Conservation (phyloP, 2,329 filamentous ascomycete species). For the Apiospora hydei region DNA sequence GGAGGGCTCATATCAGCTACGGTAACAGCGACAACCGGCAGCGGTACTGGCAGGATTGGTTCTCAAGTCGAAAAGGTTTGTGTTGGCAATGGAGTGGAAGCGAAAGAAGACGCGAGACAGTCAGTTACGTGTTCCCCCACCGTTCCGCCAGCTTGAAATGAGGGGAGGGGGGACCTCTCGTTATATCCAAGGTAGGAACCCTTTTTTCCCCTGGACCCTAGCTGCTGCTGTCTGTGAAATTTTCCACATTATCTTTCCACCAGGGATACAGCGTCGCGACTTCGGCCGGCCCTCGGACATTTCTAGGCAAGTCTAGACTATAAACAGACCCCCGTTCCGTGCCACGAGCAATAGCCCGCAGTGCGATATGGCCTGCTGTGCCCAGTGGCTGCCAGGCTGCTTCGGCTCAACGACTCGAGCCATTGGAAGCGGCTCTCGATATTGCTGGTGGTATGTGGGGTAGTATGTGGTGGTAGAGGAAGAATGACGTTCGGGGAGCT, state of each 20-base stretch:
- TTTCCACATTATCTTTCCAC: slow-evolving; percentile 21
- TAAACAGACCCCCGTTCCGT: not conserved
- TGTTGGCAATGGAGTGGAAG: not conserved
- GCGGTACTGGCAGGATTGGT: not conserved
- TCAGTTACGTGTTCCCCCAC: slow-evolving; percentile 17
- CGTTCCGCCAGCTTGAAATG: slow-evolving; percentile 5
- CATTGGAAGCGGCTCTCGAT: slow-evolving; percentile 15
- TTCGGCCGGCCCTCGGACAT: slow-evolving; percentile 22
- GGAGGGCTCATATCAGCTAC: slow-evolving; percentile 27
- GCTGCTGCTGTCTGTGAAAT: slow-evolving; percentile 18
- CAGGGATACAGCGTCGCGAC: slow-evolving; percentile 19
- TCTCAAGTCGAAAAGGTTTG: not conserved
- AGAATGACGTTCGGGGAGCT: slow-evolving; percentile 23
- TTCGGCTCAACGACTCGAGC: slow-evolving; percentile 7
- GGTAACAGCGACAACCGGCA: not conserved
- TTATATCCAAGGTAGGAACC: slow-evolving; percentile 19
- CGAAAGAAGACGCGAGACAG: slow-evolving; percentile 7
- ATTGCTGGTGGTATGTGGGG: slow-evolving; percentile 21
- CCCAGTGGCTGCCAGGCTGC: not conserved
- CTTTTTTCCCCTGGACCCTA: not conserved
- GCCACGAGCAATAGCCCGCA: not conserved
- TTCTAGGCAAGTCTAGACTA: slow-evolving; percentile 13
- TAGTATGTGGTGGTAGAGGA: slow-evolving; percentile 4
- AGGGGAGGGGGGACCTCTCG: slow-evolving; percentile 16
- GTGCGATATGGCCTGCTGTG: not conserved